phyloP scores from a whole-genome alignment of 129 eudicot species.

The Kitagawia praeruptora region DNA sequence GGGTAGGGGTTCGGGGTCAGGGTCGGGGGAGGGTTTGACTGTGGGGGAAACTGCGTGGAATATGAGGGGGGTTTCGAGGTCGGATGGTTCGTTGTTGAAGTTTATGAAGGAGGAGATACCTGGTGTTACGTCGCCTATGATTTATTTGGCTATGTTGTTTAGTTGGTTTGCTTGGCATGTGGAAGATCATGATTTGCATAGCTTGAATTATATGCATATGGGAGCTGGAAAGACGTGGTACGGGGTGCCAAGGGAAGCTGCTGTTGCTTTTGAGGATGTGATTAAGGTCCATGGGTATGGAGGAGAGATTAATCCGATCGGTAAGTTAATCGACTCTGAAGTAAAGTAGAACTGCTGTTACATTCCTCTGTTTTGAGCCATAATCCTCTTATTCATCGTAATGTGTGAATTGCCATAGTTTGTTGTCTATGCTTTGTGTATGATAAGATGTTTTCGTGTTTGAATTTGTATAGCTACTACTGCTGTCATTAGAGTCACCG shows the following conservation, averaged over 20 bases:
- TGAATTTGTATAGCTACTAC: background rate
- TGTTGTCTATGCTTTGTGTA: background rate
- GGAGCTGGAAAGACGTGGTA: slow-evolving; percentile 96
- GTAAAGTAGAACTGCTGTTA: background rate
- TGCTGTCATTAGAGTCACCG: background rate
- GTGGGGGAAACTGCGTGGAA: slow-evolving; percentile 94
- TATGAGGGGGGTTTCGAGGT: slow-evolving; percentile 84
- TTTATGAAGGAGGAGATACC: slow-evolving; percentile 92
- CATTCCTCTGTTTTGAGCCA: background rate
- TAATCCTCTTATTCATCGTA: background rate
- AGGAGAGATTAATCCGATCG: slow-evolving; percentile 84
- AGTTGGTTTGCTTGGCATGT: slow-evolving; percentile 99
- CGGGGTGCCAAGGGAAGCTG: slow-evolving; percentile 83
- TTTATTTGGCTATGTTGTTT: slow-evolving; percentile 82
- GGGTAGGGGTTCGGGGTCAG: slow-evolving; percentile 12
- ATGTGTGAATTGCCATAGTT: background rate
- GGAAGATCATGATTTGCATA: slow-evolving; percentile 96
- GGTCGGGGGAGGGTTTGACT: slow-evolving; percentile 24
- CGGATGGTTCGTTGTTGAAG: slow-evolving; percentile 64
- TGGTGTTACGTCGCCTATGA: slow-evolving; percentile 95
- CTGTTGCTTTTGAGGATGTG: slow-evolving; percentile 84
- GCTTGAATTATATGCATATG: slow-evolving; percentile 87
- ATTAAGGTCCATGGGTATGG: slow-evolving; percentile 71
- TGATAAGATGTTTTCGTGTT: background rate
- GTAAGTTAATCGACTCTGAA: slow-evolving; percentile 33